A percentile compares a stretch with the other conserved stretches of the same genome.
Conservation (phyloP, 2,329 filamentous ascomycete genomes). For the Trichoderma sp. region DNA sequence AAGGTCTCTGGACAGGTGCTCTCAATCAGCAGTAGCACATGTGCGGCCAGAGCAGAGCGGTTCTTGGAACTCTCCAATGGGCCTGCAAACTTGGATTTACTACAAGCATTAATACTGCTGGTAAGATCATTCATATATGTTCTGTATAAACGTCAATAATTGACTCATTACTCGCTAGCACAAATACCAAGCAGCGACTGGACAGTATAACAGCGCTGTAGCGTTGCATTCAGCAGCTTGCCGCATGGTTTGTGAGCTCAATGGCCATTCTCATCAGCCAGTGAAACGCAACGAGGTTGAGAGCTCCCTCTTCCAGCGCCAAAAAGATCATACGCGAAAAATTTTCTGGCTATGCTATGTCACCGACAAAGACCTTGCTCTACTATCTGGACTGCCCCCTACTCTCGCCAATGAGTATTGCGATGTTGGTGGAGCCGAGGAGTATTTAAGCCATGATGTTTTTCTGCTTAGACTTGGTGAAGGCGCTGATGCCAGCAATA, state of each 20-base stretch:
- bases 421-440: not conserved
- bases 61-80: not conserved
- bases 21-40: not conserved
- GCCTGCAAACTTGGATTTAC: not conserved
- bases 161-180: not conserved
- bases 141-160: not conserved
- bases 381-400: not conserved
- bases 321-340: not conserved
- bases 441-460: not conserved
- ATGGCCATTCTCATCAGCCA: not conserved
- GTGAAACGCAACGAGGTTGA: not conserved
- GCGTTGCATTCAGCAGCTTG: not conserved
- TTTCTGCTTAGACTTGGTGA: not conserved
- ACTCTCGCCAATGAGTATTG: not conserved
- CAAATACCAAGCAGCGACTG: not conserved
- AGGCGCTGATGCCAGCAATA: not conserved
- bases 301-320: not conserved
- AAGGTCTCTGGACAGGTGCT: not conserved
- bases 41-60: not conserved
- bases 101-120: not conserved
- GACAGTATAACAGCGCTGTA: not conserved
- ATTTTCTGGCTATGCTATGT: conserved; percentile 8
- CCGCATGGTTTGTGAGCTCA: not conserved
- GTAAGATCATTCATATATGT: not conserved
- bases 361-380: not conserved